Conservation (phyloP, 2,329 filamentous ascomycete genomes). For the Colletotrichum simmondsii region DNA sequence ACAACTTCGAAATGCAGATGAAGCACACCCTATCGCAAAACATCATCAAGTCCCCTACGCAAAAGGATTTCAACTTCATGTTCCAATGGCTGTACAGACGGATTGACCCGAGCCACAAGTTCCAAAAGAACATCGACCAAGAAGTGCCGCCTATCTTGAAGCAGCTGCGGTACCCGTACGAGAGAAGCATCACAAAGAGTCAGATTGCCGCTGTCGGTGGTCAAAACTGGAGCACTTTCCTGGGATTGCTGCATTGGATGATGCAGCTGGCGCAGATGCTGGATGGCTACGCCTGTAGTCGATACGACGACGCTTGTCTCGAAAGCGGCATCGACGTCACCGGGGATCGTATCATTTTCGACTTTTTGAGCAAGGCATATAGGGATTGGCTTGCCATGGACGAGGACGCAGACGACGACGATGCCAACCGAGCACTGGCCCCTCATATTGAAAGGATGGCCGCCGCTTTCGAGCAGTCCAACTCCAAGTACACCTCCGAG, state of each 20-base stretch:
- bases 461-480: conserved; percentile 84
- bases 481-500: conserved; percentile 86
- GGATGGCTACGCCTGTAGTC: conserved; percentile 80
- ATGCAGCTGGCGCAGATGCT: conserved; percentile 98
- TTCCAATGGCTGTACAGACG: conserved; percentile 98
- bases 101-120: conserved; percentile 93
- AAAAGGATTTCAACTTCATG: conserved; percentile 98
- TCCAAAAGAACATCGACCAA: conserved; percentile 93
- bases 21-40: conserved; percentile 93
- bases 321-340: conserved; percentile 89
- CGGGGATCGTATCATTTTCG: conserved; percentile 92
- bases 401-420: conserved; percentile 87
- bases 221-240: conserved; percentile 95
- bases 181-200: conserved; percentile 95
- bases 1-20: conserved; percentile 98
- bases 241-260: conserved; percentile 97
- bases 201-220: conserved; percentile 95
- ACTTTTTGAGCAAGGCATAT: conserved; percentile 91
- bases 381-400: conserved; percentile 94
- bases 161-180: conserved; percentile 93
- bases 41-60: conserved; percentile 91
- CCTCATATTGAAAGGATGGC: conserved; percentile 93
- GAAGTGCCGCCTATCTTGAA: conserved; percentile 94
- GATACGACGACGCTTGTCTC: conserved; percentile 90
- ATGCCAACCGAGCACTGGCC: conserved; percentile 79